Conservation (phyloP, 1,284 basidiomycete genomes). For the Fereydounia khargensis region DNA sequence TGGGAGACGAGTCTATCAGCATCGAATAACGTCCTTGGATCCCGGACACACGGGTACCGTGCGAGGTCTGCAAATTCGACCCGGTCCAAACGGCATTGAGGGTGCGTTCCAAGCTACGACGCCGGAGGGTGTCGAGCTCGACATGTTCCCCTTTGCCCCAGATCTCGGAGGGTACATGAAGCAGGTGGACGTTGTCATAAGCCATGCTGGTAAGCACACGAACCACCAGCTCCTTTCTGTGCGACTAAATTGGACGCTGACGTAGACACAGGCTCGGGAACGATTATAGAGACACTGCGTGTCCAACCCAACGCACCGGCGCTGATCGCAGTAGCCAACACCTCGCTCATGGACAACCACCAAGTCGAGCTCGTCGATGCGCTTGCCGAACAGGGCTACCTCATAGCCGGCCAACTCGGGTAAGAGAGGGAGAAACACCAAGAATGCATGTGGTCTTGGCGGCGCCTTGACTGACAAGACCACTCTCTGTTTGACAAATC, state of each 20-base stretch:
- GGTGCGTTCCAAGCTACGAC: slow-evolving; percentile 14
- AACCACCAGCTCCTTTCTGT: not conserved
- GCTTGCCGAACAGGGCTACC: slow-evolving; percentile 58
- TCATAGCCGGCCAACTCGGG: slow-evolving; percentile 13
- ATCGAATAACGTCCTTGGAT: slow-evolving; percentile 13
- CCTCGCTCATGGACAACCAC: slow-evolving; percentile 85
- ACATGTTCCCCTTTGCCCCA: slow-evolving; percentile 32
- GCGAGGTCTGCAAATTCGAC: slow-evolving; percentile 10
- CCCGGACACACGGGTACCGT: slow-evolving; percentile 28
- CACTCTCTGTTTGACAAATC: too few species aligned
- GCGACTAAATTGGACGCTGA: not conserved
- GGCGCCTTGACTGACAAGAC: too few species aligned
- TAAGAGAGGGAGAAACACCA: slow-evolving; percentile 1
- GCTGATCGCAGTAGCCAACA: slow-evolving; percentile 85
- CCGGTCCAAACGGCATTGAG: not conserved
- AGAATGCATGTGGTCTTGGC: too few species aligned
- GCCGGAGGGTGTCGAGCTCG: slow-evolving; percentile 15
- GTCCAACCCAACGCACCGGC: slow-evolving; percentile 62
- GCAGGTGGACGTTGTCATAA: slow-evolving; percentile 74
- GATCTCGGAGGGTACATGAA: slow-evolving; percentile 59
- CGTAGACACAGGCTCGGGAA: slow-evolving; percentile 74
- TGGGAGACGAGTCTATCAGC: slow-evolving; percentile 28
- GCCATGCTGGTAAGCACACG: slow-evolving; percentile 76
- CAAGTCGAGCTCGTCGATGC: slow-evolving; percentile 82
- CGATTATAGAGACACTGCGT: slow-evolving; percentile 83